Evolutionary conservation across 2,329 filamentous ascomycete genomes (phyloP), one percentile per base, ranked within the genome.

Genomic region (Drechslerella dactyloides): DNA sequence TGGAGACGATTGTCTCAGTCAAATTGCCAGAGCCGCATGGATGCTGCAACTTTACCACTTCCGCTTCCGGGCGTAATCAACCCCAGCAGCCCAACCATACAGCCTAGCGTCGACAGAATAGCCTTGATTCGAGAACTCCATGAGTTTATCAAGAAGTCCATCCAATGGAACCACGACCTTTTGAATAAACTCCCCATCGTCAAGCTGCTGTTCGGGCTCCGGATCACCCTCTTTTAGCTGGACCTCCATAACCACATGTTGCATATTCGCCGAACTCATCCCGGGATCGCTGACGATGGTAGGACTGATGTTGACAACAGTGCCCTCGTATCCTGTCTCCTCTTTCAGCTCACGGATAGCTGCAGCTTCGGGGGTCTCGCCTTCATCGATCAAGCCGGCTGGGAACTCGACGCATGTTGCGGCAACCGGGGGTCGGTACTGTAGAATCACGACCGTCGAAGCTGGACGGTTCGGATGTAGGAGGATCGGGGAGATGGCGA

Each of bases 281-380:
- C 85, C 85, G 1, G 85, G 85, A 78, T 87, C 88, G 75, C 86
- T 86, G 63, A 86, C 88, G 81, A 90, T 88, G 58, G 87, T 83
- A 6, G 87, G 86, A 40, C 85, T 85, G n/a, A 84, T 85, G 78
- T 85, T 83, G 1, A 81, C 70, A 15, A 83, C 78, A 4, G 78
- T 80, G 51, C 84, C 87, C 74, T 86, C 82, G 76, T 86, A 87
- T 19, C 86, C 86, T 1, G 85, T 87, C 78, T 87, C 86, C 78
- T 88, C 86, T 73, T 82, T 85, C 46, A 87, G 79, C 78, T 87
- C 86, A 17, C 86, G 80, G 10, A 87, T 79, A 11, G 84, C 84
- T 52, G 84, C 85, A 52, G 84, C 81, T 75, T 83, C 82, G 1
- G 85, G 83, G 0, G 82, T 82, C 76, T 87, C 85, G 13, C 82